Percentiles rank a stretch among this genome's conserved stretches.
Evolutionary conservation across 139 green algal species (phyloP).

Genomic region (Chlorella sp.): DNA sequence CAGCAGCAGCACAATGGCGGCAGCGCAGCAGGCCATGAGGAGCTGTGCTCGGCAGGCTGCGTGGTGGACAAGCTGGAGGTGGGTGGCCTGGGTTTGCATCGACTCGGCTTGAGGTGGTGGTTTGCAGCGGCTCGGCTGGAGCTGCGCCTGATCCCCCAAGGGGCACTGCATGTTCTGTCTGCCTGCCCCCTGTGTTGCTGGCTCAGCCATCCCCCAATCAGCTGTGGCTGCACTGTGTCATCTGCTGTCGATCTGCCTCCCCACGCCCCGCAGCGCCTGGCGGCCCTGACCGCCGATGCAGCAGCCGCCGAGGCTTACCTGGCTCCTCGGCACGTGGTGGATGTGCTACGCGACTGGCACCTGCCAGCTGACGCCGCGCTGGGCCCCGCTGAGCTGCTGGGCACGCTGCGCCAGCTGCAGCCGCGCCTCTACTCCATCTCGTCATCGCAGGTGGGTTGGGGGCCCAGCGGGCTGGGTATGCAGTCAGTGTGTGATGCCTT

Average conservation of each 20-base stretch:
- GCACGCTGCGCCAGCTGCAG: slow-evolving; percentile 76
- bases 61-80: slow-evolving; percentile 24
- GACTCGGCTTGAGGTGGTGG: too few species aligned
- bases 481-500: not conserved
- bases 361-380: slow-evolving; percentile 27
- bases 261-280: slow-evolving; percentile 2
- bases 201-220: too few species aligned
- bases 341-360: slow-evolving; percentile 74
- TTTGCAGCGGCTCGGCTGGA: too few species aligned
- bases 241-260: not conserved
- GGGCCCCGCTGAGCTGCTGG: slow-evolving; percentile 46
- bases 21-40: not conserved
- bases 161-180: too few species aligned
- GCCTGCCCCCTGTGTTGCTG: too few species aligned
- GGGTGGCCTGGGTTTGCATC: not conserved
- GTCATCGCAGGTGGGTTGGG: slow-evolving; percentile 28
- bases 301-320: slow-evolving; percentile 62
- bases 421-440: slow-evolving; percentile 93
- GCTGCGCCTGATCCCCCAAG: too few species aligned
- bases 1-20: not conserved
- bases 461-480: too few species aligned
- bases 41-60: slow-evolving; percentile 13
- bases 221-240: not conserved
- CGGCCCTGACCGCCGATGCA: not conserved
- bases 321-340: slow-evolving; percentile 68